Evolutionary conservation across 179 eudicot genomes (phyloP).

Genomic region (Actinidia arguta): DNA sequence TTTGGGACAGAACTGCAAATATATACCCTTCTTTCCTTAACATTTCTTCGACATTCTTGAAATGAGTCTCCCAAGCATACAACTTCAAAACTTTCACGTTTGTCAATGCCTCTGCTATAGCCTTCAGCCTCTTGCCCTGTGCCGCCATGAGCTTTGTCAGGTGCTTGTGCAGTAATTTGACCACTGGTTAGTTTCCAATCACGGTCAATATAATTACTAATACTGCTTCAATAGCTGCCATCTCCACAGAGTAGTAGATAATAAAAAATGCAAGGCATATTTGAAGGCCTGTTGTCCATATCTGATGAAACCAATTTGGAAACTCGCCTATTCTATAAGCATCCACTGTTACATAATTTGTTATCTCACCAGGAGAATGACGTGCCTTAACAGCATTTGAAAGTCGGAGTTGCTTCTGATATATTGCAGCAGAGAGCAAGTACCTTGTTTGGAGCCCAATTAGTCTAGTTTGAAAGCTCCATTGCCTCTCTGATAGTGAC

Average conservation of each 20-base stretch:
- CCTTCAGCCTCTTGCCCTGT: constrained; percentile 66
- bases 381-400: constrained; percentile 37
- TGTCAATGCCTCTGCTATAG: constrained; percentile 59
- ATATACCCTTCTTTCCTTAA: constrained; percentile 58
- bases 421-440: constrained; percentile 47
- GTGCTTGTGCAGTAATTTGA: constrained; percentile 61
- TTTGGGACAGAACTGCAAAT: constrained; percentile 41
- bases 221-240: constrained; percentile 42
- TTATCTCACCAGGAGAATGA: constrained; percentile 48
- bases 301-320: constrained; percentile 47
- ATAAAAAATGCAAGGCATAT: constrained; percentile 38
- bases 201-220: constrained; percentile 35
- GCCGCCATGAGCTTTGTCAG: constrained; percentile 63
- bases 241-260: constrained; percentile 34
- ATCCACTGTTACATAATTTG: constrained; percentile 46
- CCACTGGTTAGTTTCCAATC: constrained; percentile 41
- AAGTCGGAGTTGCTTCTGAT: constrained; percentile 43
- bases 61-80: constrained; percentile 78
- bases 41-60: constrained; percentile 45
- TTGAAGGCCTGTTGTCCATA: constrained; percentile 45
- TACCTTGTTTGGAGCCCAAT: constrained; percentile 51
- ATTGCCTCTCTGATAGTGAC: constrained; percentile 50
- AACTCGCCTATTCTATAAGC: constrained; percentile 50
- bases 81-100: constrained; percentile 43
- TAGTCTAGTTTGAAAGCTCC: constrained; percentile 41